Evolutionary conservation across 2,329 filamentous ascomycete species (phyloP).

Genomic region (Colletotrichum godetiae): DNA sequence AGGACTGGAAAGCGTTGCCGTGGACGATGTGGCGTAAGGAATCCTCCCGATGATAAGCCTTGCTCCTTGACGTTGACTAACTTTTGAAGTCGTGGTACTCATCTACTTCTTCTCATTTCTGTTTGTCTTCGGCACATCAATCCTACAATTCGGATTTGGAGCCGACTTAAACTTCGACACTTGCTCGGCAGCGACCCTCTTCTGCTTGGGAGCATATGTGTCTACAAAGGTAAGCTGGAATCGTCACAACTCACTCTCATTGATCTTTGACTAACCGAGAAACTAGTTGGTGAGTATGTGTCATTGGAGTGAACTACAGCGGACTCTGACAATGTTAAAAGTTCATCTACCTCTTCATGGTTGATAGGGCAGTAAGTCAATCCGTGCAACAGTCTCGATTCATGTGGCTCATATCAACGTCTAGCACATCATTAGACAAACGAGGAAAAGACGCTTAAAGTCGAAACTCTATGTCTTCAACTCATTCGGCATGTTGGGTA

Average conservation of each 20-base stretch:
- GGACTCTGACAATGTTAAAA: not conserved
- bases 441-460: conserved; percentile 16
- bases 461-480: conserved; percentile 25
- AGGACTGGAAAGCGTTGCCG: conserved; percentile 24
- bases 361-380: conserved; percentile 21
- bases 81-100: not conserved
- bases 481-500: conserved; percentile 29
- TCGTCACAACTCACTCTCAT: not conserved
- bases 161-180: conserved; percentile 22
- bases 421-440: conserved; percentile 29
- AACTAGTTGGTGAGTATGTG: not conserved
- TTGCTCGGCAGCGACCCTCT: conserved; percentile 24
- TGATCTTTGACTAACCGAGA: not conserved
- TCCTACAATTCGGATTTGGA: conserved; percentile 26
- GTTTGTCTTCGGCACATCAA: conserved; percentile 29
- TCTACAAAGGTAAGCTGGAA: conserved; percentile 18
- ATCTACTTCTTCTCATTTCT: conserved; percentile 28
- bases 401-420: not conserved
- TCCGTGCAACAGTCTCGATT: fast-evolving
- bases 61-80: not conserved
- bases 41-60: not conserved
- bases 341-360: conserved; percentile 34
- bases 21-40: conserved; percentile 30
- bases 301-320: not conserved
- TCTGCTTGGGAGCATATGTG: conserved; percentile 26